Conservation (phyloP, 2,329 filamentous ascomycete species). For the Dactylellina haptotyla region DNA sequence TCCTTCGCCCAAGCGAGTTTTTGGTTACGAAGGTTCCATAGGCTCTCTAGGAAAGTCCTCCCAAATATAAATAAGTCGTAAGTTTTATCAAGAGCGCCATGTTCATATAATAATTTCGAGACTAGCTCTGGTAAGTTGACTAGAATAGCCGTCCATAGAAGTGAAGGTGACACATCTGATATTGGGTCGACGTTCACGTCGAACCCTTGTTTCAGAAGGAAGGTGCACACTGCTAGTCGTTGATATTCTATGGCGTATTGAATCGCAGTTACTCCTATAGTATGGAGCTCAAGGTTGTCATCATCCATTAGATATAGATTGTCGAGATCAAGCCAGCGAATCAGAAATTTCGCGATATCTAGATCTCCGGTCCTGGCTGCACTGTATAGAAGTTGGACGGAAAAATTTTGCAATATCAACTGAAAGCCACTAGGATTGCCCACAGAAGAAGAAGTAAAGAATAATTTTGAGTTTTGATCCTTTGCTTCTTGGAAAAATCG, state of each 20-base stretch:
- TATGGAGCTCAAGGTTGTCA: not conserved
- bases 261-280: constrained; percentile 8
- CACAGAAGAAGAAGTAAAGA: too few relatives aligned
- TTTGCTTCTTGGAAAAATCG: not conserved
- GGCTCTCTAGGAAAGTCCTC: not conserved
- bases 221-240: not conserved
- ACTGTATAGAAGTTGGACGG: constrained; percentile 10
- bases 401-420: constrained; percentile 7
- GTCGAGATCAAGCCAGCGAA: not conserved
- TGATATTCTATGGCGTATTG: constrained; percentile 24
- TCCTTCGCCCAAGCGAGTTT: not conserved
- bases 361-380: constrained; percentile 21
- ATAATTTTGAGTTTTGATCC: too few relatives aligned
- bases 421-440: too few relatives aligned
- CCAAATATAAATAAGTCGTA: not conserved
- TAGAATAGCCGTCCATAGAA: constrained; percentile 20
- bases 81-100: not conserved
- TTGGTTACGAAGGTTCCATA: not conserved
- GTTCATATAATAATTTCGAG: not conserved
- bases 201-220: constrained; percentile 16
- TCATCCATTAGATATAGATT: not conserved
- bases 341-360: not conserved
- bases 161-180: constrained; percentile 15
- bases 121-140: not conserved
- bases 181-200: constrained; percentile 3